Base-by-base conservation (phyloP, 2,329 filamentous ascomycete genomes). In the Colletotrichum lupini region DNA sequence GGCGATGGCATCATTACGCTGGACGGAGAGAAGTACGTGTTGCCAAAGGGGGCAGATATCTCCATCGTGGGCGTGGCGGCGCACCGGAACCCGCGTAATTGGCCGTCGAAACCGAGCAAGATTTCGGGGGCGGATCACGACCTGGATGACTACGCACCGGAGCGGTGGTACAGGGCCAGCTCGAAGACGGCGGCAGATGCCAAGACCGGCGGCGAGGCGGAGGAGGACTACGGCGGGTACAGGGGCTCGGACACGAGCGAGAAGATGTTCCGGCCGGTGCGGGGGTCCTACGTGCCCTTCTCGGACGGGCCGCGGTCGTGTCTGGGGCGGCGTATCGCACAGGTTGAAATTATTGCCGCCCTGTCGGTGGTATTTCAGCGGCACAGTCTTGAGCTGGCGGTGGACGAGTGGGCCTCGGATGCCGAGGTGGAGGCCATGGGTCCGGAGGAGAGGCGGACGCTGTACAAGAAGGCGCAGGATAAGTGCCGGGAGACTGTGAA, bases 1-100 rank as follows among this genome's bases (percentile, higher is more conserved):
- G 79, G 84, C 26, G 87, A 88, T 64, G 92, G 95, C 81, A 79
- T 85, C 24, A 79, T 96, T 55, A 86, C 81, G 2, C 80, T 94
- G 56, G 85, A 90, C 65, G 93, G 92, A 2, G 84, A 86, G 74
- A 85, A 87, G 57, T 85, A 90, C 77, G 84, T 87, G 1, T 81
- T 95, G 16, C 93, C 93, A 0, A 86, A 82, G 9, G 86, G 85
- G 26, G 84, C 87, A 14, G 82, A 86, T 65, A 84, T 95, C 74
- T 87, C 85, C 4, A 80, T 96, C 26, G 83, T 85, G 66, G 87
- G 87, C 0, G 83, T 90, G 5, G 87, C 86, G 6, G 85, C 86
- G 2, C 92, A 95, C 65, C 88, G 90, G 49, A 93, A 95, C 80
- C 93, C 93, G 12, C 90, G 88, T 61, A 92, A 92, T 81, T 96